Percentiles rank a stretch among this genome's conserved stretches.
phyloP scores from a whole-genome alignment of 257 asterid genomes.

The Cynanchum wilfordii region DNA sequence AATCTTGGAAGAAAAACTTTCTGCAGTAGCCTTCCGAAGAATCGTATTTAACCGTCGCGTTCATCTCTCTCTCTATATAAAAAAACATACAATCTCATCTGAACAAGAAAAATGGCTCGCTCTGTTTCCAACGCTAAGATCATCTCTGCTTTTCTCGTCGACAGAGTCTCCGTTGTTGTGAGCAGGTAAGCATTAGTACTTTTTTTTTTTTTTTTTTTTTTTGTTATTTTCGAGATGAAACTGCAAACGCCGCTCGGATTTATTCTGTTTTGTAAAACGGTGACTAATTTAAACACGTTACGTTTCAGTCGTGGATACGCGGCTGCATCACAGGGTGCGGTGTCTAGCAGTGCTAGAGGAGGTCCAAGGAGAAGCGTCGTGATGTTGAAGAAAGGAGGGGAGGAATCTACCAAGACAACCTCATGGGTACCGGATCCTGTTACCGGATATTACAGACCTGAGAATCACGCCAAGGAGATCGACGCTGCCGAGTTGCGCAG shows the following conservation, averaged over 20 bases:
- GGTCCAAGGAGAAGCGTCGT: slow-evolving; percentile 13
- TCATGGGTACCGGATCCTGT: slow-evolving; percentile 84
- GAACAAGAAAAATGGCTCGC: slow-evolving; percentile 28
- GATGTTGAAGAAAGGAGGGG: slow-evolving; percentile 34
- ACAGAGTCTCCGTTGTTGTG: slow-evolving; percentile 22
- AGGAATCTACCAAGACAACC: slow-evolving; percentile 44
- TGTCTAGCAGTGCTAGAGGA: slow-evolving; percentile 3
- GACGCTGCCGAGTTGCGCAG: slow-evolving; percentile 60
- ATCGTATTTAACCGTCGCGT: neutral
- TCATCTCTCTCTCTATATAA: neutral
- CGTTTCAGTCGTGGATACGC: slow-evolving; percentile 32
- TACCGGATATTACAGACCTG: slow-evolving; percentile 79
- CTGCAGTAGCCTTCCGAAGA: slow-evolving; percentile 7
- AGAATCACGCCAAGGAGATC: slow-evolving; percentile 39
- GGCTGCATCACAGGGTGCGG: slow-evolving; percentile 24
- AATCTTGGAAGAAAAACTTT: neutral
- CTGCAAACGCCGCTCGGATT: neutral
- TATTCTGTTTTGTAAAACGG: no score
- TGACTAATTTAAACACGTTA: no score
- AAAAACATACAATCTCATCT: neutral
- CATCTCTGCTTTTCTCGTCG: slow-evolving; percentile 25
- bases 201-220: no score
- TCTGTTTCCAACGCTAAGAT: slow-evolving; percentile 27
- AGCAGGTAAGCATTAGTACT: slow-evolving; percentile 17
- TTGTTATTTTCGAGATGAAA: neutral